These are phyloP conservation scores for Corinectria fuckeliana DNA, from an alignment of 2,329 filamentous ascomycete genomes.

Conservation along the genomic window DNA sequence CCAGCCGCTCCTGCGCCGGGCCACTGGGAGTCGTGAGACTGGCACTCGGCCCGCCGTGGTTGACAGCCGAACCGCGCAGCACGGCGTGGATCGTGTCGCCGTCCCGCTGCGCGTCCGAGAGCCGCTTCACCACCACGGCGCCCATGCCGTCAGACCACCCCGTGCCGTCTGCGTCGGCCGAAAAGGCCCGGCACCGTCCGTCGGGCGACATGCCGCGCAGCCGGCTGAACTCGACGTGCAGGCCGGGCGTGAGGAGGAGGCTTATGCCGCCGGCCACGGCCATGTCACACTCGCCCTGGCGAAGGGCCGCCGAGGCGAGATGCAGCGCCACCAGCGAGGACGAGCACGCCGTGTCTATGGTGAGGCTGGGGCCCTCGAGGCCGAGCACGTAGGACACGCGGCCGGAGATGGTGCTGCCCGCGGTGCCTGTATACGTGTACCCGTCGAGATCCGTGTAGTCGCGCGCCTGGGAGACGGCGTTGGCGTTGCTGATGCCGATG, in stretches of 20 bases:
- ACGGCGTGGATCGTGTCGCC: not conserved
- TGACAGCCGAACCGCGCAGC: not conserved
- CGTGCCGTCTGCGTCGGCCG: not conserved
- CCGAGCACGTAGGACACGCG: not conserved
- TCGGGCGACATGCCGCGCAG: not conserved
- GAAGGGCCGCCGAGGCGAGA: not conserved
- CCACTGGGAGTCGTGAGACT: not conserved
- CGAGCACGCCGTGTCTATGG: not conserved
- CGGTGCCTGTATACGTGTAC: too few species aligned
- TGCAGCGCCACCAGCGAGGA: not conserved
- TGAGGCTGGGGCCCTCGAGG: not conserved
- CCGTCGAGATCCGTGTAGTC: too few species aligned
- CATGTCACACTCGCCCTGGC: not conserved
- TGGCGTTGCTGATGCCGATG: too few species aligned
- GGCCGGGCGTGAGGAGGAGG: not conserved
- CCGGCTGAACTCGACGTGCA: not conserved
- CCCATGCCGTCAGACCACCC: not conserved
- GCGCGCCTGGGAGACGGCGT: too few species aligned
- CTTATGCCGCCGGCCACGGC: not conserved
- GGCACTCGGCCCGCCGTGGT: not conserved
- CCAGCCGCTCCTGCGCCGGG: not conserved
- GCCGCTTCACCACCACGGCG: not conserved
- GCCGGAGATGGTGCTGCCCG: not conserved
- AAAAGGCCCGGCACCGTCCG: not conserved
- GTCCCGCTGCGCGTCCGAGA: not conserved